A percentile compares a stretch with the other conserved stretches of the same genome.
Conservation (phyloP, 2,329 filamentous ascomycete species). For the Cladosporium phlei region DNA sequence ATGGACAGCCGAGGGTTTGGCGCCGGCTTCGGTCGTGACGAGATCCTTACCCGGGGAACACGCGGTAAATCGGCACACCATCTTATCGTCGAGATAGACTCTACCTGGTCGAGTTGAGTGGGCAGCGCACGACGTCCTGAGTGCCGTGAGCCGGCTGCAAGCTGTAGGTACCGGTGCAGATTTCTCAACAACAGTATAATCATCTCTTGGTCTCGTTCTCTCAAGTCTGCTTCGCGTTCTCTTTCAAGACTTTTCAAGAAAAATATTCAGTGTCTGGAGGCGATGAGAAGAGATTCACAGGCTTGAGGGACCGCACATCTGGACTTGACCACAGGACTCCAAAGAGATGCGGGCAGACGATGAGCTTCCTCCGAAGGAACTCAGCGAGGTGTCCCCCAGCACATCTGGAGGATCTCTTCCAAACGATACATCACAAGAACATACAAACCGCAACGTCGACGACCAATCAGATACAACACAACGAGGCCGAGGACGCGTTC, state of each 20-base stretch:
- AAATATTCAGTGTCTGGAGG: too few relatives aligned
- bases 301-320: too few relatives aligned
- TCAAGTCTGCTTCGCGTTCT: too few relatives aligned
- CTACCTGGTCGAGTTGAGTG: conserved; percentile 2
- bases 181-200: too few relatives aligned
- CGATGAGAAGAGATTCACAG: too few relatives aligned
- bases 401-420: conserved; percentile 3
- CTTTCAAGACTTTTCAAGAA: too few relatives aligned
- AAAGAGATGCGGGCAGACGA: neutral
- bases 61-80: conserved; percentile 11
- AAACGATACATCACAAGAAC: too few relatives aligned
- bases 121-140: conserved; percentile 1
- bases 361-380: neutral
- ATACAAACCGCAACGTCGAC: too few relatives aligned
- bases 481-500: conserved; percentile 2
- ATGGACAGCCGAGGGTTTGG: conserved; percentile 6
- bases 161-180: too few relatives aligned
- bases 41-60: neutral
- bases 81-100: neutral
- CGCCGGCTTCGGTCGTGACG: conserved; percentile 12
- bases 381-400: neutral
- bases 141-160: conserved; percentile 7
- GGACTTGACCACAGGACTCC: too few relatives aligned
- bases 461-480: neutral
- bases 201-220: too few relatives aligned